Evolutionary conservation across 2,329 filamentous ascomycete genomes (phyloP), one percentile per base, ranked within the genome.

Genomic region (Fusarium nelsonii): DNA sequence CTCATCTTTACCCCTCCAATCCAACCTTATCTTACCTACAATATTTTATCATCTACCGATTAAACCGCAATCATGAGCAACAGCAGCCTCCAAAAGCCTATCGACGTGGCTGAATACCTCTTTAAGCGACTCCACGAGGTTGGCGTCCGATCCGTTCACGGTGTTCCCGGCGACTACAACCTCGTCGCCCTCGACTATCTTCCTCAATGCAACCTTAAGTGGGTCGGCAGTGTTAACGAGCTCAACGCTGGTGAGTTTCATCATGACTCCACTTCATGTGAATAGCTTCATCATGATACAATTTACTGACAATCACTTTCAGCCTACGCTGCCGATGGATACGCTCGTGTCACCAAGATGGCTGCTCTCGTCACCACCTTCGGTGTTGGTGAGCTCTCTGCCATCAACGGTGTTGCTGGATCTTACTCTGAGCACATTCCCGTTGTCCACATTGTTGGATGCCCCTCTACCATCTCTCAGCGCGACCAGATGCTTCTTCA

Each of bases 311-410:
- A 48, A 40, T 37, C 37, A 51, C 28, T 33, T 26, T 28, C 74
- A 87, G 90, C 89, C 18, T 94, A 94, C 74, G 91, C 91, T 30
- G 90, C 92, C n/a, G 92, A 94, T 80, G 92, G 91, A 26, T 94
- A 94, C 76, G 91, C 91, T 58, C 86, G 91, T 67, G 85, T 92
- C 63, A 91, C 91, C 58, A 89, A 90, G 43, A 88, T 93, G 34
- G 85, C 86, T 6, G 91, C 91, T 32, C 79, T 94, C 48, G 79
- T 94, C 70, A 94, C 91, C 40, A 93, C 91, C 1, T 93, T 93
- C 67, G 92, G 91, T 53, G 91, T 93, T 6, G 91, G 88, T 53
- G 89, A 91, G 76, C 84, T 91, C n/a, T 92, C 90, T 4, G 90
- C 91, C 49, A 83, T 93, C 74, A 92, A 93, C 73, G 91, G 89